phyloP scores from a whole-genome alignment of 2,329 filamentous ascomycete genomes.

The Colletotrichum sp. region DNA sequence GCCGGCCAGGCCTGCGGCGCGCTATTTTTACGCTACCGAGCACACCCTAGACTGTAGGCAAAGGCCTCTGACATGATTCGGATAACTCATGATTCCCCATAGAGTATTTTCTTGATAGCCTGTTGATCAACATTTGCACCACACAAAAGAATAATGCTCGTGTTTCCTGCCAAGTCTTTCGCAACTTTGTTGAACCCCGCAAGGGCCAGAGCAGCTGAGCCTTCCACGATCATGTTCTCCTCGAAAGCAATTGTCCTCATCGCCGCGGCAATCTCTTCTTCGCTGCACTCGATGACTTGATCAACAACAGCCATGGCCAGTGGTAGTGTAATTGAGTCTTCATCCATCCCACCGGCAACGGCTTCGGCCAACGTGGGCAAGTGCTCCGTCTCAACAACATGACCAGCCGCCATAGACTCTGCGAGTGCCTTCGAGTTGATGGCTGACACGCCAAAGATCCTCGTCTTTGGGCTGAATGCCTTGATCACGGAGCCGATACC shows the following conservation, averaged over 20 bases:
- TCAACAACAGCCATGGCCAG: conserved; percentile 25
- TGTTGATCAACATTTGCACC: conserved; percentile 20
- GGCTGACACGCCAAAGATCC: conserved; percentile 25
- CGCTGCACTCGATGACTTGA: conserved; percentile 24
- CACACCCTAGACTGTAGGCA: neutral
- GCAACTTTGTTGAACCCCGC: conserved; percentile 25
- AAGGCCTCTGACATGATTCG: neutral
- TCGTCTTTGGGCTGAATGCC: conserved; percentile 24
- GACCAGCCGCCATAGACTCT: conserved; percentile 23
- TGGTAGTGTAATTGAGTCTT: conserved; percentile 25
- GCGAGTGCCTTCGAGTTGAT: conserved; percentile 26
- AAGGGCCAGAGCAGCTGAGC: conserved; percentile 25
- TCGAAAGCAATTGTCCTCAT: conserved; percentile 22
- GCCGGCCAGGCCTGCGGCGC: neutral
- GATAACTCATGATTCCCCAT: neutral
- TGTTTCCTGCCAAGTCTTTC: conserved; percentile 8
- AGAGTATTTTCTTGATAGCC: neutral
- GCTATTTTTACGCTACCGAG: neutral
- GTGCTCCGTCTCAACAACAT: conserved; percentile 27
- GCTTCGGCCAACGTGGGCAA: conserved; percentile 26
- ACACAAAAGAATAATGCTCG: conserved; percentile 24
- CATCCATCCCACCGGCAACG: conserved; percentile 27
- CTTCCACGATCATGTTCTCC: conserved; percentile 29
- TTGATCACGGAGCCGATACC: conserved; percentile 28
- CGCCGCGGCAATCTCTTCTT: conserved; percentile 20